Percentiles rank a stretch among this genome's conserved stretches.
Evolutionary conservation across 345 rosid genomes (phyloP).

Genomic region (Geranium brycei): DNA sequence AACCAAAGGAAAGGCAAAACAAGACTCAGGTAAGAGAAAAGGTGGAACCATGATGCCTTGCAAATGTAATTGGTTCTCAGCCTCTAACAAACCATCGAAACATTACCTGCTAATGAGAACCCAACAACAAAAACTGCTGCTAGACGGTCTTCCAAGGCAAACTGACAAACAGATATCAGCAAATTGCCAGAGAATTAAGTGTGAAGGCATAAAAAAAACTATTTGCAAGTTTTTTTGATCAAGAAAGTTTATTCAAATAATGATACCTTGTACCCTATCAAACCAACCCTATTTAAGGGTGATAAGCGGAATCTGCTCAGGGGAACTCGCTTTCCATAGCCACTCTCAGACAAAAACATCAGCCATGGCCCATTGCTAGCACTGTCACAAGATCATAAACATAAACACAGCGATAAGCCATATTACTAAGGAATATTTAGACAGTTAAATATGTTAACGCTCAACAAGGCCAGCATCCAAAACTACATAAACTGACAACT

Average conservation of each 20-base stretch:
- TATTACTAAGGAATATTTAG: background rate
- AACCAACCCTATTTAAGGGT: slow-evolving; percentile 68
- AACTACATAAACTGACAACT: background rate
- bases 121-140: slow-evolving; percentile 90
- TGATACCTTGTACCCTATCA: slow-evolving; percentile 68
- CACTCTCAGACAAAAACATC: slow-evolving; percentile 75
- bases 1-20: background rate
- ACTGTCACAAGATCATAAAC: slow-evolving; percentile 11
- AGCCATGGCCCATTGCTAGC: slow-evolving; percentile 71
- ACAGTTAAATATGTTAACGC: too few relatives aligned
- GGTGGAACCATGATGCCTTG: background rate
- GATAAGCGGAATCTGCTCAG: slow-evolving; percentile 51
- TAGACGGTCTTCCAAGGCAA: slow-evolving; percentile 58
- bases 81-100: background rate
- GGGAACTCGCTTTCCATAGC: slow-evolving; percentile 88
- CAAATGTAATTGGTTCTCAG: background rate
- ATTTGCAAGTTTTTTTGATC: background rate
- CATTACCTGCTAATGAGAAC: slow-evolving; percentile 63
- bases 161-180: slow-evolving; percentile 26
- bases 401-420: background rate
- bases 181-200: background rate
- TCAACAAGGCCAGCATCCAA: background rate
- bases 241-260: too few relatives aligned
- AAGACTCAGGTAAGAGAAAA: background rate
- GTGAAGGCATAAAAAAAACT: background rate